These are phyloP conservation scores for Cucurbita maxima DNA, from an alignment of 306 rosid species.

Conservation along the genomic window DNA sequence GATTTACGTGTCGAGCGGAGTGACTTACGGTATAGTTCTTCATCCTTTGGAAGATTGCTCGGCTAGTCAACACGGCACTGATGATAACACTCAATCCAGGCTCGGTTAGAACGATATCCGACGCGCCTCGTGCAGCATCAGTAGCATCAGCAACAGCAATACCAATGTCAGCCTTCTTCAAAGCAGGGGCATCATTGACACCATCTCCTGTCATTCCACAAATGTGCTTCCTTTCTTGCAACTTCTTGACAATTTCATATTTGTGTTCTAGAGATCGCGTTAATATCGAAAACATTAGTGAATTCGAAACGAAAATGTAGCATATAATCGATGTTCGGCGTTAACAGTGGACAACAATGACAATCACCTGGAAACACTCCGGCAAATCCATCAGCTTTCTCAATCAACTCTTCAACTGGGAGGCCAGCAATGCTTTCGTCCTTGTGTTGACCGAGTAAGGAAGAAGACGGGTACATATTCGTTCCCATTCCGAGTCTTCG, in stretches of 20 bases:
- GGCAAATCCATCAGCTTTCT: conserved; percentile 97
- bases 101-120: conserved; percentile 92
- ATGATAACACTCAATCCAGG: conserved; percentile 96
- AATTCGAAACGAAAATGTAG: neutral
- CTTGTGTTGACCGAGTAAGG: conserved; percentile 88
- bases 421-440: conserved; percentile 72
- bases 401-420: conserved; percentile 89
- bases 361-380: conserved; percentile 93
- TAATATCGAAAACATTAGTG: neutral
- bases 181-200: conserved; percentile 97
- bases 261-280: conserved; percentile 52
- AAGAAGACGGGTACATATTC: conserved; percentile 91
- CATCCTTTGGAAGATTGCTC: conserved; percentile 97
- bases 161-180: conserved; percentile 96
- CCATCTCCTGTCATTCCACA: conserved; percentile 99
- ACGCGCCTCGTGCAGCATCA: conserved; percentile 96
- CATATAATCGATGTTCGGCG: neutral
- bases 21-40: conserved; percentile 83
- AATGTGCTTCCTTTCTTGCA: conserved; percentile 91
- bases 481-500: conserved; percentile 99
- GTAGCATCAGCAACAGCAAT: conserved; percentile 99
- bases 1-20: neutral
- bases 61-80: conserved; percentile 92
- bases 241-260: conserved; percentile 86
- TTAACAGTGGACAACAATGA: neutral